These are phyloP conservation scores for Phoenix roebelenii DNA, from an alignment of 176 grass and related monocot species.

Conservation along the genomic window DNA sequence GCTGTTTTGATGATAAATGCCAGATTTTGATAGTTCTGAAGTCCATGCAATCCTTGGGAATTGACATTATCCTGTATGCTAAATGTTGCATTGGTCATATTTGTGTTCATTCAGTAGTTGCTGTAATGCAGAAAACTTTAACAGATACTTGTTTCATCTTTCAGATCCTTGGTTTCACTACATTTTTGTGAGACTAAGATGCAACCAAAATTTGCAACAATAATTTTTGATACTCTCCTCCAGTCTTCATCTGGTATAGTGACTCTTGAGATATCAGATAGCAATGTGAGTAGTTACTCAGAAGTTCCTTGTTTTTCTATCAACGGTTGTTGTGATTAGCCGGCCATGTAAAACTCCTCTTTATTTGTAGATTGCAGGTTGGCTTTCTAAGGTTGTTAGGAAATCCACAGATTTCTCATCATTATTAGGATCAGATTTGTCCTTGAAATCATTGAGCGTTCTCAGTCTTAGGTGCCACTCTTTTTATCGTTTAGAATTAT, in stretches of 20 bases:
- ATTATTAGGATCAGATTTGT: slow-evolving; percentile 19
- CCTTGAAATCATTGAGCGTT: slow-evolving; percentile 31
- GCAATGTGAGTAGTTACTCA: slow-evolving; percentile 37
- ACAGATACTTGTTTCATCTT: not conserved
- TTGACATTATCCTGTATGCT: no score
- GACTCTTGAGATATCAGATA: slow-evolving; percentile 45
- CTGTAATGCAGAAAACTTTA: no score
- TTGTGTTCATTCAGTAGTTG: no score
- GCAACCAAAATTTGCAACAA: slow-evolving; percentile 35
- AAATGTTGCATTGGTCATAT: no score
- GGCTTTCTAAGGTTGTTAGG: slow-evolving; percentile 16
- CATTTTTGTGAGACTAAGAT: slow-evolving; percentile 42
- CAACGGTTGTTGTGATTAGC: not conserved
- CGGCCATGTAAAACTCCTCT: no score
- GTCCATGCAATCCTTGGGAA: no score
- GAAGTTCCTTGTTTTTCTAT: not conserved
- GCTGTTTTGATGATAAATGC: no score
- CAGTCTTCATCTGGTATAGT: slow-evolving; percentile 28
- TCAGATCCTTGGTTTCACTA: slow-evolving; percentile 36
- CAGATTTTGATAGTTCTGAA: no score
- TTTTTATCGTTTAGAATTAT: not conserved
- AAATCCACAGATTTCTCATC: slow-evolving; percentile 19
- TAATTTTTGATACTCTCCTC: slow-evolving; percentile 37
- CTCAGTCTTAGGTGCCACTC: slow-evolving; percentile 42
- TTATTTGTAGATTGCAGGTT: slow-evolving; percentile 33